Evolutionary conservation across 2,329 filamentous ascomycete genomes (phyloP), one percentile per base, ranked within the genome.

Genomic region (Colletotrichum gigasporum): DNA sequence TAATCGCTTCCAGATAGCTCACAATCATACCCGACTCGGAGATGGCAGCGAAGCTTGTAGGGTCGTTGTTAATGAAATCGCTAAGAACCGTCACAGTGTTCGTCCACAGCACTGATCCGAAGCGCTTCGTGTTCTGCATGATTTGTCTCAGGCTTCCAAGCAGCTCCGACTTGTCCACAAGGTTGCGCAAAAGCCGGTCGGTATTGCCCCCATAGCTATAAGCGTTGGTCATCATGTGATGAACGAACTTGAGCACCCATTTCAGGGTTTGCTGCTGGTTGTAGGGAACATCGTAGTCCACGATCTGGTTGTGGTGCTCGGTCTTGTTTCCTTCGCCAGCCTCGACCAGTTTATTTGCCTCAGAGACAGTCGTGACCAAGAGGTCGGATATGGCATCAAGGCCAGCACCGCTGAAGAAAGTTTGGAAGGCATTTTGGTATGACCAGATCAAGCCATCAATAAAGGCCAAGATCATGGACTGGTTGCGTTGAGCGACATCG

Each of bases 41-140:
- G 68, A 99, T 96, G 22, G 97, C 93, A 26, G 93, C 91, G 75
- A 97, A 99, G 76, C 96, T 99, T 1, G 96, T 99, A 0, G 96
- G 96, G 72, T 99, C 96, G 73, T 98, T 97, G 78, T 99, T 96
- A 71, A 99, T 97, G 77, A 99, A 99, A 71, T 93, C 95, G 73
- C 93, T 96, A 52, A 99, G 82, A 60, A 97, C 95, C 57, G 91
- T 94, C 66, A 97, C 93, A 6, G 94, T 91, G 74, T 94, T 94
- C 50, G 94, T 97, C 96, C 96, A 99, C 5, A 98, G 93, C 63
- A 96, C 91, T 2, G 95, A 96, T 11, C 96, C 96, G 74, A 94
- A 99, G 35, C 90, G 83, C 54, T 83, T 83, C 35, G 92, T 90
- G 71, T 97, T 91, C 67, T 91, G 89, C 67, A 97, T 91, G 45